Percentiles rank a stretch among this genome's conserved stretches.
These are phyloP conservation scores for Boletus sensibilis DNA, from an alignment of 768 basidiomycete species.

Conservation along the genomic window DNA sequence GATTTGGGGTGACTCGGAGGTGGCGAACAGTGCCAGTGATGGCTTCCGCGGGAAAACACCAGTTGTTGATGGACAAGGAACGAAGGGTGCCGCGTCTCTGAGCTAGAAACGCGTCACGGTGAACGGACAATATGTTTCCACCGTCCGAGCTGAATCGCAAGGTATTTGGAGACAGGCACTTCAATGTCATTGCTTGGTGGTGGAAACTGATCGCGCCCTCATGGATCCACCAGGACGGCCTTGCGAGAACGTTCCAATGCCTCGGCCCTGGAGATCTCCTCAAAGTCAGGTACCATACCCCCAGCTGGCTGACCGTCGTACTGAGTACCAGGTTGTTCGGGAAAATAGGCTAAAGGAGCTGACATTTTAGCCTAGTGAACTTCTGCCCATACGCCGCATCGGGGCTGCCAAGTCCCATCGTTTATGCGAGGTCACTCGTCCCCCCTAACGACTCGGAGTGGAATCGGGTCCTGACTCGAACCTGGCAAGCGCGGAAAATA, in stretches of 20 bases:
- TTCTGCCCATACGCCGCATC: no score
- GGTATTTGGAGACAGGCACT: slow-evolving; percentile 49
- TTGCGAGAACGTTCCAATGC: background rate
- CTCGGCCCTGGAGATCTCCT: background rate
- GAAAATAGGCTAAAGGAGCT: background rate
- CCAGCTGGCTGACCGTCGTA: background rate
- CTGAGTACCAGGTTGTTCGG: background rate
- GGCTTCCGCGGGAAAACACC: slow-evolving; percentile 55
- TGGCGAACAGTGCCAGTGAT: slow-evolving; percentile 61
- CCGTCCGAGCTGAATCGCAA: slow-evolving; percentile 52
- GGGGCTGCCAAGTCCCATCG: background rate
- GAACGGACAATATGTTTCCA: slow-evolving; percentile 39
- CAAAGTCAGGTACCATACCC: background rate
- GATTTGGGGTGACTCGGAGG: slow-evolving; percentile 50
- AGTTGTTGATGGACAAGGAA: slow-evolving; percentile 55
- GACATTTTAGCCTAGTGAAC: background rate
- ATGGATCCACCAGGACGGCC: no score
- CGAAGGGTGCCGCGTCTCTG: slow-evolving; percentile 55
- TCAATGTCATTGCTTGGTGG: slow-evolving; percentile 45
- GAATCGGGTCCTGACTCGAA: background rate
- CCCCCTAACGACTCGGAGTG: background rate
- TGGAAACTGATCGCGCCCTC: background rate
- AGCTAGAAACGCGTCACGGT: slow-evolving; percentile 46
- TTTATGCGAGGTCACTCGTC: background rate
- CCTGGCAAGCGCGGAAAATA: no score